Base-by-base conservation (phyloP, 306 rosid species). In the Mucuna pruriens region DNA sequence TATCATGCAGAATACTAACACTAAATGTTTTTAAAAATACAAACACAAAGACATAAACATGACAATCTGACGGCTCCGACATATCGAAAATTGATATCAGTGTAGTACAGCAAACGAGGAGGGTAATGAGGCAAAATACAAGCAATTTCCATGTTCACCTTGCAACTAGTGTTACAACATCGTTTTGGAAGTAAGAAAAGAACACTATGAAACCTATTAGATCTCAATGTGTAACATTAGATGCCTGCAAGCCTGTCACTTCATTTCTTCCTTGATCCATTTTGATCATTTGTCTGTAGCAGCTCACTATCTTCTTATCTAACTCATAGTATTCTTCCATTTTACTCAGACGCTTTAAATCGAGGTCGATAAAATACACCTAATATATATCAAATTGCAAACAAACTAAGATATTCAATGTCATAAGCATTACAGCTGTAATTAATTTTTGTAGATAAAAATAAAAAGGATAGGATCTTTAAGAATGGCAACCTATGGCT, bases 361-460 rank as follows among this genome's bases (percentile, higher is more conserved):
- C 97, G 76, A 96, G 91, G 84, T 96, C 99, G 71, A 96, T 92
- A 81, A 93, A 93, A 83, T 86, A 69, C 42, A 85, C 92, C 99
- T 93, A 77, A 29, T 63, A 84, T 60, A 79, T 49, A 71, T 65
- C 66, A 89, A 80, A 67, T 85, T 54, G 78, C 62, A 83, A 60
- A 65, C 58, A 16, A 40, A 42, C 49, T 74, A 81, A 81, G 88
- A 58, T 34, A 49, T 55, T 72, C 38, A 73, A 36, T 55, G 74
- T 34, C 58, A 80, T 46, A 61, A 77, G 48, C 66, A 74, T 42
- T 76, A 39, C 71, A 61, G n/a, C 25, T 33, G 67, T 5, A 23
- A 36, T 52, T 74, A 4, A 19, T 11, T 80, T 75, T 20, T 52
- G 19, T 20, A 19, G 77, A 45, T 60, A 45, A 74, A 79, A 36